Conservation (phyloP, 129 eudicot genomes). For the Saussurea involucrata region DNA sequence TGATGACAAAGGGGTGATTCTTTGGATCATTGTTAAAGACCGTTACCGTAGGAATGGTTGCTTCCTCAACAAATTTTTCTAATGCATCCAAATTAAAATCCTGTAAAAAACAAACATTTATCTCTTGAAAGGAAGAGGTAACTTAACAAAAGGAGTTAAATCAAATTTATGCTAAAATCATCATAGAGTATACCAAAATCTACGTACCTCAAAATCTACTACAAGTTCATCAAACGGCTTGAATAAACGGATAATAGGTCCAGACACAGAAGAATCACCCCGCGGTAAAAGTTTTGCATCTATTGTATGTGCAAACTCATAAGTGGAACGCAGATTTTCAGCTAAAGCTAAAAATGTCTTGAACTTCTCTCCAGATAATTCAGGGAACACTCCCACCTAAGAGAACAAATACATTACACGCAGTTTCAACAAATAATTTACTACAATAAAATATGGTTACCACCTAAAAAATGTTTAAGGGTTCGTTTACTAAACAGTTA, state of each 20-base stretch:
- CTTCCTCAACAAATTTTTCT: constrained; percentile 71
- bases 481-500: no score
- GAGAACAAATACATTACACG: constrained; percentile 3
- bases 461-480: not conserved
- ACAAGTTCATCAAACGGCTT: constrained; percentile 97
- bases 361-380: constrained; percentile 81
- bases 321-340: constrained; percentile 65
- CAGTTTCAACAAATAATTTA: not conserved
- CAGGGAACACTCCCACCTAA: constrained; percentile 89
- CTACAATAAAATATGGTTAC: not conserved
- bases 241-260: constrained; percentile 70
- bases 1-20: constrained; percentile 71
- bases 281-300: constrained; percentile 77
- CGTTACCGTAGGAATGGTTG: constrained; percentile 73
- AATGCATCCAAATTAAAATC: constrained; percentile 66
- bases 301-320: constrained; percentile 77
- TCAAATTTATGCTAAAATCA: not conserved
- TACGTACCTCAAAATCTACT: constrained; percentile 69
- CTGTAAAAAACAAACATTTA: constrained; percentile 32
- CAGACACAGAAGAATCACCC: constrained; percentile 71
- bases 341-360: constrained; percentile 59
- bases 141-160: not conserved
- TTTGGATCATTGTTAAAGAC: constrained; percentile 65
- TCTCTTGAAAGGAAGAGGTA: not conserved
- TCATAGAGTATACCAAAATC: not conserved